These are phyloP conservation scores for Rosa rugosa DNA, from an alignment of 306 rosid species.

Conservation along the genomic window DNA sequence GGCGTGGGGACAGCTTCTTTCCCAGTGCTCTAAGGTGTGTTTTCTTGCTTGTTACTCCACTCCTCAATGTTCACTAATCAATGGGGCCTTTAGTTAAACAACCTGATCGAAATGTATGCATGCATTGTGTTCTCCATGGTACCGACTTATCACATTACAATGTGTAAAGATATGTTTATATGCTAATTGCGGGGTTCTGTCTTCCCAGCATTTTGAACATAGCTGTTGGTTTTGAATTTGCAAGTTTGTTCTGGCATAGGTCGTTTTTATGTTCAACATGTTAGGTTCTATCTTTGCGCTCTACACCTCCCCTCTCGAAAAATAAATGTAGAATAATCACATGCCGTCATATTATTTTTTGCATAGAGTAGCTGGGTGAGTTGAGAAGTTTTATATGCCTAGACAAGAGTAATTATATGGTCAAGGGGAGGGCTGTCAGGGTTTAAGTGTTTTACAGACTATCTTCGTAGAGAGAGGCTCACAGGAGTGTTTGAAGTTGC, in stretches of 20 bases:
- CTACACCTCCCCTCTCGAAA: not conserved
- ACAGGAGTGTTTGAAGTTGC: conserved; percentile 6
- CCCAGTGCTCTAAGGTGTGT: conserved; percentile 85
- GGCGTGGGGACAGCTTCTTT: conserved; percentile 89
- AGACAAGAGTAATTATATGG: not conserved
- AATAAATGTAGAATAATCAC: not conserved
- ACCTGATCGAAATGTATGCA: not conserved
- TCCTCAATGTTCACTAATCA: not conserved
- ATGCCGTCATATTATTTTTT: not conserved
- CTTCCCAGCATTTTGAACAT: not conserved
- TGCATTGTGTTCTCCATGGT: not conserved
- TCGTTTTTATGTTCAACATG: not conserved
- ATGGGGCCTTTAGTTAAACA: not conserved
- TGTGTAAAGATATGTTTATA: not conserved
- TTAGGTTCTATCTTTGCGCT: not conserved
- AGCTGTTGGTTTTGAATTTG: not conserved
- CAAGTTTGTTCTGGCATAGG: not conserved
- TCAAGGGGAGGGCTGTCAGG: not conserved
- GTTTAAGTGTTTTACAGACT: not conserved
- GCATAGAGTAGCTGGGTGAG: not conserved
- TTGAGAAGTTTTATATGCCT: not conserved
- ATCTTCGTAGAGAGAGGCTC: not conserved
- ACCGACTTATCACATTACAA: not conserved
- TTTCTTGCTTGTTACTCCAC: conserved; percentile 22
- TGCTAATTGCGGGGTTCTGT: not conserved